phyloP scores from a whole-genome alignment of 2,329 filamentous ascomycete genomes.

The Amauroascus verrucosus region DNA sequence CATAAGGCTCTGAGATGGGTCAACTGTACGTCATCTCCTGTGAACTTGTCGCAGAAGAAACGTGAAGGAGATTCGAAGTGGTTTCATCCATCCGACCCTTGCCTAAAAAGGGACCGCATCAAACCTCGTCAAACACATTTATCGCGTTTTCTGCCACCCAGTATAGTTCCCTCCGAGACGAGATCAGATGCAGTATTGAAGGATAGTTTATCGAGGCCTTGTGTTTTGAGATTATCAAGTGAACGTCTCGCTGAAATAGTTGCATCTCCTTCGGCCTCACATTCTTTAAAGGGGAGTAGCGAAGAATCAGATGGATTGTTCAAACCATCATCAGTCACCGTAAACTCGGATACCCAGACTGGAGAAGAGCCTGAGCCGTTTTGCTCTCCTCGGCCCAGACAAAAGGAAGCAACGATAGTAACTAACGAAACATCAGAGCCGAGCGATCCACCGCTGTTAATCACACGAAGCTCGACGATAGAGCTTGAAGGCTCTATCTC shows the following conservation, averaged over 20 bases:
- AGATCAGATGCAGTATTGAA: not conserved
- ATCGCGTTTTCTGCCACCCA: not conserved
- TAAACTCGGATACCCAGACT: not conserved
- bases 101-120: not conserved
- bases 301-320: not conserved
- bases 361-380: not conserved
- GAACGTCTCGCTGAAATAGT: not conserved
- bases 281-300: not conserved
- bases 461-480: not conserved
- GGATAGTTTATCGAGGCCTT: not conserved
- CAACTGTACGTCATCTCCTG: not conserved
- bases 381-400: not conserved
- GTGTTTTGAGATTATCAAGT: not conserved
- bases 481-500: not conserved
- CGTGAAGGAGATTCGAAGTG: not conserved
- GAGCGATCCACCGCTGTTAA: not conserved
- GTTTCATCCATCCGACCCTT: not conserved
- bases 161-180: not conserved
- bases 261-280: not conserved
- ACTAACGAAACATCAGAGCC: not conserved
- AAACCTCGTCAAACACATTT: not conserved
- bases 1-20: not conserved
- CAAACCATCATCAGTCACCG: no score
- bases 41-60: not conserved
- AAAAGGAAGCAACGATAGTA: not conserved